phyloP scores from a whole-genome alignment of 495 filamentous ascomycete species.

The Aspergillus conjunctus region DNA sequence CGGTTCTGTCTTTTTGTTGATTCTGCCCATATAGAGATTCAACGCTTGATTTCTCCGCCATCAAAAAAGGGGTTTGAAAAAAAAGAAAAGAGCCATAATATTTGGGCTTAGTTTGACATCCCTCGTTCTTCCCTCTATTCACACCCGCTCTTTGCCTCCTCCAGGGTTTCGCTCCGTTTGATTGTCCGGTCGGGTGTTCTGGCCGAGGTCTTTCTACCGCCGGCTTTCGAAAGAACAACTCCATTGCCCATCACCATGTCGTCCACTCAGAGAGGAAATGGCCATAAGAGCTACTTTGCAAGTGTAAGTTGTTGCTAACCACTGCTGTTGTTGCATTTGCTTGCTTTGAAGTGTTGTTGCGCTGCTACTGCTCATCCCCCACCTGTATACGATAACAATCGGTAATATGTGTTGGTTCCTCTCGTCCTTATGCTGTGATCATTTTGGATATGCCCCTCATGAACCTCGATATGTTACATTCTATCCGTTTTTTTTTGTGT shows the following conservation, averaged over 20 bases:
- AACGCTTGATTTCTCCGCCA: background rate
- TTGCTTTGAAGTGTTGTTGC: background rate
- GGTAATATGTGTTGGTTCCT: background rate
- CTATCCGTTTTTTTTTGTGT: no score
- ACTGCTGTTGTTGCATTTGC: conserved; percentile 5
- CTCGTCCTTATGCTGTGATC: no score
- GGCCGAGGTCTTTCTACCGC: conserved; percentile 18
- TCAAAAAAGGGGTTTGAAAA: conserved; percentile 1
- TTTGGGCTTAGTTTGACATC: background rate
- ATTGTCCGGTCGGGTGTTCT: conserved; percentile 10
- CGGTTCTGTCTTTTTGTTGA: conserved; percentile 22
- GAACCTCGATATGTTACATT: no score
- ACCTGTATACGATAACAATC: background rate
- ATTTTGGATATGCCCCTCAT: no score
- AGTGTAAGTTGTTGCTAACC: conserved; percentile 31
- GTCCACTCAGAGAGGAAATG: conserved; percentile 26
- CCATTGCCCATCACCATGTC: conserved; percentile 24
- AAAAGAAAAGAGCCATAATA: background rate
- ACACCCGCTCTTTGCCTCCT: conserved; percentile 1
- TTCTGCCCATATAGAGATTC: conserved; percentile 1
- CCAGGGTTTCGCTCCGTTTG: conserved; percentile 4
- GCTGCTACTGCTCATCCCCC: background rate
- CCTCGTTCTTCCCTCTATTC: conserved; percentile 1
- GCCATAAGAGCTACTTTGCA: conserved; percentile 37
- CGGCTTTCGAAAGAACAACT: conserved; percentile 10